Conservation (phyloP, 805 yeast species). For the Sugiyamaella marilandica region DNA sequence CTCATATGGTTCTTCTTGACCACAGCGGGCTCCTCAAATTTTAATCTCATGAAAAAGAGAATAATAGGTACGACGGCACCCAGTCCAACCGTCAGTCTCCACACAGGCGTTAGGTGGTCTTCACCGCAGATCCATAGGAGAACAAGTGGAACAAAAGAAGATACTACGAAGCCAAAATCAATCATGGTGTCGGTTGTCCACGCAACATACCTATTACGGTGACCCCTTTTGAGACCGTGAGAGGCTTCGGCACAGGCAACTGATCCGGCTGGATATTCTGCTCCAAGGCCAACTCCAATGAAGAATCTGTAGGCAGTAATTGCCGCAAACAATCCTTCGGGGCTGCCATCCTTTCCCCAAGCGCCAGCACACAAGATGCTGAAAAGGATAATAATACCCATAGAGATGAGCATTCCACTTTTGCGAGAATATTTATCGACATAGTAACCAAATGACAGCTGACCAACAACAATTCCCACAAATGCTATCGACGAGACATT, state of each 20-base stretch:
- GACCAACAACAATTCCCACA: conserved; percentile 87
- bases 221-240: conserved; percentile 68
- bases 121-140: conserved; percentile 73
- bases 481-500: conserved; percentile 84
- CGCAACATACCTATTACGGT: conserved; percentile 79
- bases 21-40: conserved; percentile 65
- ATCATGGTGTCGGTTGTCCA: conserved; percentile 87
- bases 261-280: conserved; percentile 92
- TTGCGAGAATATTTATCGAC: conserved; percentile 79
- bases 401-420: conserved; percentile 74
- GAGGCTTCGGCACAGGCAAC: conserved; percentile 91
- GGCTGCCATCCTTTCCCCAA: conserved; percentile 66
- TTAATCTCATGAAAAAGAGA: conserved; percentile 69
- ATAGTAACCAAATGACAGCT: conserved; percentile 68
- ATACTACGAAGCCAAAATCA: conserved; percentile 76
- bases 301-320: conserved; percentile 79
- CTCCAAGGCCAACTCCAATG: conserved; percentile 86
- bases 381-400: conserved; percentile 68
- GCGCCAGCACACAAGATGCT: conserved; percentile 75
- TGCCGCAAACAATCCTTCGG: conserved; percentile 74
- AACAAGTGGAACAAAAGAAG: conserved; percentile 81
- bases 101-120: conserved; percentile 67
- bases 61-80: conserved; percentile 84
- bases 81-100: conserved; percentile 86
- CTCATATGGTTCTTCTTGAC: conserved; percentile 69